Percentiles rank a stretch among this genome's conserved stretches.
Conservation (phyloP, 2,329 filamentous ascomycete species). For the Neocucurbitaria cava region DNA sequence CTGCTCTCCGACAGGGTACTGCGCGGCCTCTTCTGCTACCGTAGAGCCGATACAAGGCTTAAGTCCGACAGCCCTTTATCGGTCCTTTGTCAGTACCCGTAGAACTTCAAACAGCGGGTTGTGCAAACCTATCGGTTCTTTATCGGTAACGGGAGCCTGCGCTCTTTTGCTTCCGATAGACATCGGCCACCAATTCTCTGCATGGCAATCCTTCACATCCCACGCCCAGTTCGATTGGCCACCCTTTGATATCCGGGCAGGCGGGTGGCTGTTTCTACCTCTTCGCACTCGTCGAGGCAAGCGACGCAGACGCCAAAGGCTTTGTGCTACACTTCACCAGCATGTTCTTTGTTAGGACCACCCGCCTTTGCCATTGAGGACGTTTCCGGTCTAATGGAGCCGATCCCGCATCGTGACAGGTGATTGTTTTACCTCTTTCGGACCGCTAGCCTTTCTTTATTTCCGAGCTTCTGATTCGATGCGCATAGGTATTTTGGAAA, state of each 20-base stretch:
- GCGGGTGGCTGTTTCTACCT: conserved; percentile 6
- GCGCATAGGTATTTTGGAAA: not conserved
- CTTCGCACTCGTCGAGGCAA: conserved; percentile 4
- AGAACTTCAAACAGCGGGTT: too few species aligned
- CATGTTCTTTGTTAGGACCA: conserved; percentile 11
- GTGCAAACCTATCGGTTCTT: conserved; percentile 1
- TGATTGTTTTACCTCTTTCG: conserved; percentile 8
- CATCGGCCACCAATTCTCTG: conserved; percentile 7
- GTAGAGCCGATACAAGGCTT: conserved; percentile 9
- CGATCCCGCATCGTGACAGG: conserved; percentile 11
- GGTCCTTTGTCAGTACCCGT: not conserved
- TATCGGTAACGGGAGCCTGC: conserved; percentile 17
- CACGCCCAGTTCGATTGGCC: not conserved
- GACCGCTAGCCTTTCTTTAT: conserved; percentile 12
- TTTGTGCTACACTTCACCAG: not conserved
- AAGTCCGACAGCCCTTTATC: conserved; percentile 14
- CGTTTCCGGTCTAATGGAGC: conserved; percentile 1
- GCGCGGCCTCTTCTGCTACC: too few species aligned
- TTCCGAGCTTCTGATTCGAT: conserved; percentile 13
- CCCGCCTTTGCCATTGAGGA: conserved; percentile 5
- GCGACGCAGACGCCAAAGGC: not conserved
- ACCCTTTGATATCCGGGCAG: conserved; percentile 1
- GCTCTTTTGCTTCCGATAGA: conserved; percentile 17
- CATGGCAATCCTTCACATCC: conserved; percentile 1
- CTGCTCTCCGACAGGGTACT: conserved; percentile 1